Percentiles rank a stretch among this genome's conserved stretches.
Conservation (phyloP, 352 stramenopile genomes). For the Thalassiosira sp. region DNA sequence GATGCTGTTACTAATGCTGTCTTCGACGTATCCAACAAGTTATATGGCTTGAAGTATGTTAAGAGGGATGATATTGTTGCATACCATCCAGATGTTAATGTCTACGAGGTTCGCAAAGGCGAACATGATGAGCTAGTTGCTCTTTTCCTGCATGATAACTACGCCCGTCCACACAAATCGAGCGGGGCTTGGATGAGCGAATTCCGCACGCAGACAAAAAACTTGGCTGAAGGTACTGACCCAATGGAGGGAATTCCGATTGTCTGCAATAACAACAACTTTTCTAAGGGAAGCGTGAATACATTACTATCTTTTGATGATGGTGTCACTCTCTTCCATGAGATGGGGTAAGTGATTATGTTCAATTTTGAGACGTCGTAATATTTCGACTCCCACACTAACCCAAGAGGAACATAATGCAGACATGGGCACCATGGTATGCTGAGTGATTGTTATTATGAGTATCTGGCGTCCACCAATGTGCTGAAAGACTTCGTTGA, state of each 20-base stretch:
- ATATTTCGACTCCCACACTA: neutral
- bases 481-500: conserved; percentile 84
- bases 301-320: conserved; percentile 82
- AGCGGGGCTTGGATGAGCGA: conserved; percentile 82
- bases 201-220: conserved; percentile 76
- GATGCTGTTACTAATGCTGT: conserved; percentile 72
- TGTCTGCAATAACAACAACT: conserved; percentile 85
- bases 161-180: conserved; percentile 68
- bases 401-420: no score
- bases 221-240: conserved; percentile 50
- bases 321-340: conserved; percentile 80
- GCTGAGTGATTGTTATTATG: conserved; percentile 76
- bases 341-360: conserved; percentile 52
- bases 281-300: conserved; percentile 64
- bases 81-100: conserved; percentile 82
- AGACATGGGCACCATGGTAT: conserved; percentile 82
- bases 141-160: conserved; percentile 85
- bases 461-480: conserved; percentile 76
- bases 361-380: neutral
- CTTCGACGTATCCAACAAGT: conserved; percentile 77
- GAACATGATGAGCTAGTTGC: conserved; percentile 57
- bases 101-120: conserved; percentile 78
- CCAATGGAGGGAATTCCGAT: conserved; percentile 71
- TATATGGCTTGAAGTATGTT: conserved; percentile 81
- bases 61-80: conserved; percentile 62